These are phyloP conservation scores for Polytolypa hystricis DNA, from an alignment of 2,329 filamentous ascomycete genomes.

Conservation along the genomic window DNA sequence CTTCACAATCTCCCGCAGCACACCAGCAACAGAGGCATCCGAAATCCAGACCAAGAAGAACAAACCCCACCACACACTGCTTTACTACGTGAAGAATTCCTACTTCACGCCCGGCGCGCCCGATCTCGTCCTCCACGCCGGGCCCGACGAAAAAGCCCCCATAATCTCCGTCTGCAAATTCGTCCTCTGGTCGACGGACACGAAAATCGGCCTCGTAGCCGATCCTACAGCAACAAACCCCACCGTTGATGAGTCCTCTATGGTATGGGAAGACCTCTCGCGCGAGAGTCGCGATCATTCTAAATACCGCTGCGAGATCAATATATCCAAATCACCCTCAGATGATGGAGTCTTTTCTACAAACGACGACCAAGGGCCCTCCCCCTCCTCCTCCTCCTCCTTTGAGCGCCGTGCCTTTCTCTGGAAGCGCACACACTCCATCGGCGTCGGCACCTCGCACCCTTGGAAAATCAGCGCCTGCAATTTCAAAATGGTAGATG, in stretches of 20 bases:
- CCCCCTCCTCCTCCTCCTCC: too few species aligned
- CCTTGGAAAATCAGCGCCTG: slow-evolving; percentile 13
- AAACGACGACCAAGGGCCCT: too few species aligned
- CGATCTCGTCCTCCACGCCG: slow-evolving; percentile 24
- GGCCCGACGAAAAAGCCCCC: slow-evolving; percentile 17
- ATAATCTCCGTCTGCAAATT: slow-evolving; percentile 24
- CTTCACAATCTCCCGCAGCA: slow-evolving; percentile 4
- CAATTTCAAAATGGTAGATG: slow-evolving; percentile 27
- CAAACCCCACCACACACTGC: too few species aligned
- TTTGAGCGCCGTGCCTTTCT: slow-evolving; percentile 20
- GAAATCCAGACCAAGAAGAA: too few species aligned
- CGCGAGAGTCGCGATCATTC: slow-evolving; percentile 15
- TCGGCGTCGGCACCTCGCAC: slow-evolving; percentile 17
- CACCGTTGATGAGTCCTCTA: slow-evolving; percentile 7
- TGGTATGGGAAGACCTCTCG: slow-evolving; percentile 23
- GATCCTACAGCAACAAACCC: slow-evolving; percentile 11
- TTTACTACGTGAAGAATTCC: slow-evolving; percentile 20
- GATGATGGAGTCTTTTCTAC: too few species aligned
- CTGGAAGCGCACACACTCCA: slow-evolving; percentile 24
- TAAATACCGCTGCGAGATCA: slow-evolving; percentile 21
- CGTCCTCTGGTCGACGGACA: slow-evolving; percentile 21
- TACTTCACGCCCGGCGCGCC: slow-evolving; percentile 20
- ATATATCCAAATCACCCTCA: slow-evolving; percentile 9
- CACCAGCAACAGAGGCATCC: too few species aligned
- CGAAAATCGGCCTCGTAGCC: slow-evolving; percentile 24